Evolutionary conservation across 2,329 filamentous ascomycete genomes (phyloP).

Genomic region (Cladophialophora carrionii): DNA sequence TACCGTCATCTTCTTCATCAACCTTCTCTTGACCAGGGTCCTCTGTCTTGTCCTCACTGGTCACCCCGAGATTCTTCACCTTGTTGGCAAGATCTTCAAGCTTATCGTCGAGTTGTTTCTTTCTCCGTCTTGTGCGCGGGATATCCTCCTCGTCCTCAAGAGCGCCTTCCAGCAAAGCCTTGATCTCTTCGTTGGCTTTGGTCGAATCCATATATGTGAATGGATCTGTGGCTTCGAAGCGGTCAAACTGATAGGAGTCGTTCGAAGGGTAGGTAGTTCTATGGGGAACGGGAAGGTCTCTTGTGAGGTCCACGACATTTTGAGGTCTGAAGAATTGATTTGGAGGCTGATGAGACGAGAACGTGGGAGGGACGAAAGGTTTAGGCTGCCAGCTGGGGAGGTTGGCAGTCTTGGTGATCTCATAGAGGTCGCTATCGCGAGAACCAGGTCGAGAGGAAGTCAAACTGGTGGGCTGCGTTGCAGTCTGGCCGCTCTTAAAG

Average conservation of each 20-base stretch:
- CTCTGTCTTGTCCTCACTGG: conserved; percentile 40
- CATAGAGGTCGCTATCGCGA: conserved; percentile 44
- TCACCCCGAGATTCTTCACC: conserved; percentile 49
- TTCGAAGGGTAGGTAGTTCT: conserved; percentile 55
- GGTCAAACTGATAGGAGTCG: conserved; percentile 47
- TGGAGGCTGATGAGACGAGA: conserved; percentile 51
- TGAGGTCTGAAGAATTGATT: conserved; percentile 47
- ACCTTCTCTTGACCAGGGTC: conserved; percentile 44
- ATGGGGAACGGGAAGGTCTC: conserved; percentile 29
- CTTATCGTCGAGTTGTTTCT: conserved; percentile 47
- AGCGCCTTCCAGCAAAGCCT: conserved; percentile 55
- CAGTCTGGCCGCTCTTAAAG: conserved; percentile 35
- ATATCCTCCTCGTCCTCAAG: conserved; percentile 55
- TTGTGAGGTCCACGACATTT: conserved; percentile 57
- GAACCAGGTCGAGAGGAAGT: conserved; percentile 24
- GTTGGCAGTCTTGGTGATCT: conserved; percentile 56
- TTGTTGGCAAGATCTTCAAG: conserved; percentile 50
- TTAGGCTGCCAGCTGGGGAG: conserved; percentile 51
- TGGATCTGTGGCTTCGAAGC: conserved; percentile 60
- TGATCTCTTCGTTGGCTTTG: conserved; percentile 58
- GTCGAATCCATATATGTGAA: conserved; percentile 55
- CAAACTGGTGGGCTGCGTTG: conserved; percentile 36
- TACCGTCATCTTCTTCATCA: conserved; percentile 62
- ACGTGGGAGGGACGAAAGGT: conserved; percentile 57
- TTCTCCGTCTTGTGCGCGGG: conserved; percentile 45